phyloP scores from a whole-genome alignment of 768 basidiomycete species.

The Rhodotorula paludigena region DNA sequence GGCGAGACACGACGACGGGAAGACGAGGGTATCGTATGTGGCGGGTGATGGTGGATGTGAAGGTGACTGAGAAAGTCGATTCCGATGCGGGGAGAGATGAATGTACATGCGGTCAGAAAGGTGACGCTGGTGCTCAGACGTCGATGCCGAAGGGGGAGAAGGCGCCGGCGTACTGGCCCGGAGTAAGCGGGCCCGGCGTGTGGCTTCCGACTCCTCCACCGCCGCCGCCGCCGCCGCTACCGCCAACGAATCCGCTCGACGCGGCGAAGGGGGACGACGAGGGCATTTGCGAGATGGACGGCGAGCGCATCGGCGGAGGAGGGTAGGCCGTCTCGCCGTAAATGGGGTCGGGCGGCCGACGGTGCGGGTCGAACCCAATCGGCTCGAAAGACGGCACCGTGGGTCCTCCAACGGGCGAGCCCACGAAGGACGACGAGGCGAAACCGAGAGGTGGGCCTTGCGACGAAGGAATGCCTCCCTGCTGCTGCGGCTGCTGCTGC shows the following conservation, averaged over 20 bases:
- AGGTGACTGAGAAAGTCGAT: background rate
- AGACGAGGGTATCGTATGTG: background rate
- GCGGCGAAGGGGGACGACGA: background rate
- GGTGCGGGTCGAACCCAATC: conserved; percentile 15
- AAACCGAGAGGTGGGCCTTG: background rate
- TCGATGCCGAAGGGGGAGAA: conserved; percentile 21
- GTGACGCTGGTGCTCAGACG: background rate
- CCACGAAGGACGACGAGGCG: conserved; percentile 4
- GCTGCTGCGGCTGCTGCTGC: background rate
- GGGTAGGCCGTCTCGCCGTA: conserved; percentile 11
- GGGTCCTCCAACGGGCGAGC: background rate
- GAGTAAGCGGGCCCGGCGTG: too few relatives aligned
- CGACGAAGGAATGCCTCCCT: too few relatives aligned
- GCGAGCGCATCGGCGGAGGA: background rate
- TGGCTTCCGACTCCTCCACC: background rate
- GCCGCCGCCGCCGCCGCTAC: background rate
- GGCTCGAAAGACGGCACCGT: background rate
- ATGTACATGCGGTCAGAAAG: background rate
- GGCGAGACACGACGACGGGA: background rate
- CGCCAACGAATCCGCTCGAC: background rate
- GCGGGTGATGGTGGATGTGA: background rate
- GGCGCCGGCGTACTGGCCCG: conserved; percentile 4
- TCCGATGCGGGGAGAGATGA: background rate
- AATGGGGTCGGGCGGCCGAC: conserved; percentile 28
- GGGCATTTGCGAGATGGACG: background rate